These are phyloP conservation scores for Anisodus acutangulus DNA, from an alignment of 257 asterid species.

Conservation along the genomic window DNA sequence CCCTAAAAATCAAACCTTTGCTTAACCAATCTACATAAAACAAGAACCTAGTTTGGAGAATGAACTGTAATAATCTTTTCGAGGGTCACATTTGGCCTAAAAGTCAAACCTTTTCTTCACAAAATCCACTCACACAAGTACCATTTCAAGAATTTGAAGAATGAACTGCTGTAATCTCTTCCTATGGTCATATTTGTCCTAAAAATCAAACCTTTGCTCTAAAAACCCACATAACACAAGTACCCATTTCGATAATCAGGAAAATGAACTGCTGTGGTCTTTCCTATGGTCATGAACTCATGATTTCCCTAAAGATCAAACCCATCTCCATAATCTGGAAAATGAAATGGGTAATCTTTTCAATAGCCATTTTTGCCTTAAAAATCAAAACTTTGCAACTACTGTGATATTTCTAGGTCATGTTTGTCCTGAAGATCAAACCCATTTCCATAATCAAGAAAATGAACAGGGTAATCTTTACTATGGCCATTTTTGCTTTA, in stretches of 20 bases:
- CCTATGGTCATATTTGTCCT: background rate
- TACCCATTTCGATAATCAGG: background rate
- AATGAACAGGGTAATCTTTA: background rate
- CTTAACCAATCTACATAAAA: background rate
- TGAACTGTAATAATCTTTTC: background rate
- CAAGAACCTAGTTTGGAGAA: background rate
- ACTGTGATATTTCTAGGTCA: too few relatives aligned
- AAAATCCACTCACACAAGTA: background rate
- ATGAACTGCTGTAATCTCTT: background rate
- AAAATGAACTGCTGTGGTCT: background rate
- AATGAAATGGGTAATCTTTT: background rate
- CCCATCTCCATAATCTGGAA: background rate
- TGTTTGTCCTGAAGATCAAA: too few relatives aligned
- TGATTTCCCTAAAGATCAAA: background rate
- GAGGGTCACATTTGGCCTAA: background rate
- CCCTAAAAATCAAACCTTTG: background rate
- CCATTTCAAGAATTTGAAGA: background rate
- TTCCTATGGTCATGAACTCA: background rate
- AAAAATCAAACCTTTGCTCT: background rate
- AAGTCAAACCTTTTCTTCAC: background rate
- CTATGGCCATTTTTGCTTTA: background rate
- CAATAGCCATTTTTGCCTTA: conserved; percentile 23
- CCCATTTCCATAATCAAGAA: background rate
- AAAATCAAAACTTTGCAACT: too few relatives aligned
- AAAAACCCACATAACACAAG: background rate